Conservation (phyloP, 139 green algal species). For the Micractinium sp. region DNA sequence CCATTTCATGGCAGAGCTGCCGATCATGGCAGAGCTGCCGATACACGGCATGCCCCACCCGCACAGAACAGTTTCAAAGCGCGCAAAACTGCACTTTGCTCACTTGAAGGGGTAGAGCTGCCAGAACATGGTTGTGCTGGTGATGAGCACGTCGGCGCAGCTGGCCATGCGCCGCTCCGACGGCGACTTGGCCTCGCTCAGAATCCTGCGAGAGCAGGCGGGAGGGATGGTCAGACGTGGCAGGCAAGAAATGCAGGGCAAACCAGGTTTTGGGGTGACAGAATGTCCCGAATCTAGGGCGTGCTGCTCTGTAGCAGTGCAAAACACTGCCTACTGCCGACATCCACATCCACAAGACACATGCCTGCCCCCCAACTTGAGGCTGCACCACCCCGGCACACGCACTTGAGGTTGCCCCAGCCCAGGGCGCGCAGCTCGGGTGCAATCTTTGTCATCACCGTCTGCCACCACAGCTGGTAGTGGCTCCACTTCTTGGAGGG, state of each 20-base stretch:
- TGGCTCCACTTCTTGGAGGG: conserved; percentile 20
- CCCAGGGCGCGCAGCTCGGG: conserved; percentile 12
- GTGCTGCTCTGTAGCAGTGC: too few species aligned
- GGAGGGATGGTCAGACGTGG: too few species aligned
- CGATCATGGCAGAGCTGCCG: too few species aligned
- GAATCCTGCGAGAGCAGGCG: background rate
- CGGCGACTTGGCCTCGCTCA: conserved; percentile 4
- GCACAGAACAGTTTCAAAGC: too few species aligned
- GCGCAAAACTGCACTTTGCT: background rate
- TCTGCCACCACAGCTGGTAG: conserved; percentile 36
- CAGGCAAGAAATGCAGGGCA: background rate
- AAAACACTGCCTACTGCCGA: too few species aligned
- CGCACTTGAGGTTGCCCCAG: conserved; percentile 31
- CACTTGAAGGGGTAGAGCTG: conserved; percentile 37
- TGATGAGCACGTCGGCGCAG: conserved; percentile 14
- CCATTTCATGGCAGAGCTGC: too few species aligned
- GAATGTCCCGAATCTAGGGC: too few species aligned
- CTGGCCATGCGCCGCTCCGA: conserved; percentile 25
- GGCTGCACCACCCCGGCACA: background rate
- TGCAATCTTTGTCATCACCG: conserved; percentile 2
- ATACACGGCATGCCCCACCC: too few species aligned
- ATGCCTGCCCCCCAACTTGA: background rate
- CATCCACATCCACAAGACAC: too few species aligned
- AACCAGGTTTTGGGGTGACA: too few species aligned
- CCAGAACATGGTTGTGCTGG: conserved; percentile 13